Evolutionary conservation across 345 rosid species (phyloP), one percentile per base, ranked within the genome.

Genomic region (Eucalyptus virginea): DNA sequence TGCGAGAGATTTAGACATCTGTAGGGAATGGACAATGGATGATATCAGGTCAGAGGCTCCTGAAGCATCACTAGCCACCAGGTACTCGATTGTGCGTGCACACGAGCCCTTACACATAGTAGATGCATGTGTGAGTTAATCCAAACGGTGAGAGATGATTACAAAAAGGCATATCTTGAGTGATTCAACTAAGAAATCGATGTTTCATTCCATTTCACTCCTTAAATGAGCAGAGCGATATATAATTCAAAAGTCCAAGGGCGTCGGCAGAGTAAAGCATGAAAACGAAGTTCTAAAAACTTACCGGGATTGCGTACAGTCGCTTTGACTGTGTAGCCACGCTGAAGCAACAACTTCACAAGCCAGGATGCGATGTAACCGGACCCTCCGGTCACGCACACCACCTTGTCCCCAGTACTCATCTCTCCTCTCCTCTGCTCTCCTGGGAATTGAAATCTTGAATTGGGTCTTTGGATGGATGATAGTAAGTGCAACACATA

Each of bases 321-420:
- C 81, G 94, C 94, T 77, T 91, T 89, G 87, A 94, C 94, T 26
- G 93, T 72, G 89, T 91, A 94, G 40, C 96, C 93, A 49, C 91
- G 94, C 65, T 91, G 89, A 51, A 93, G 94, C 81, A 94, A 91
- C 26, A 88, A 90, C 87, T 88, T 92, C 42, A 93, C 92, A 49
- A 93, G 91, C 93, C 95, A 93, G 24, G 94, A 94, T 26, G 93
- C 96, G n/a, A 94, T 90, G 89, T 90, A 92, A 23, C 95, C 94
- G 44, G 93, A 91, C 51, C 91, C 94, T 88, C 94, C 94, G 14
- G 93, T 93, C 32, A 92, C 94, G 85, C 93, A 92, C 50, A 91
- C 91, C 72, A 28, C 67, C 37, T 91, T 88, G 50, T 88, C 91
- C 37, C 86, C 69, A 3, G 69, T 62, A 88, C 85, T 21, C 88